phyloP scores from a whole-genome alignment of 352 stramenopile genomes.

The Pythium inflatum region DNA sequence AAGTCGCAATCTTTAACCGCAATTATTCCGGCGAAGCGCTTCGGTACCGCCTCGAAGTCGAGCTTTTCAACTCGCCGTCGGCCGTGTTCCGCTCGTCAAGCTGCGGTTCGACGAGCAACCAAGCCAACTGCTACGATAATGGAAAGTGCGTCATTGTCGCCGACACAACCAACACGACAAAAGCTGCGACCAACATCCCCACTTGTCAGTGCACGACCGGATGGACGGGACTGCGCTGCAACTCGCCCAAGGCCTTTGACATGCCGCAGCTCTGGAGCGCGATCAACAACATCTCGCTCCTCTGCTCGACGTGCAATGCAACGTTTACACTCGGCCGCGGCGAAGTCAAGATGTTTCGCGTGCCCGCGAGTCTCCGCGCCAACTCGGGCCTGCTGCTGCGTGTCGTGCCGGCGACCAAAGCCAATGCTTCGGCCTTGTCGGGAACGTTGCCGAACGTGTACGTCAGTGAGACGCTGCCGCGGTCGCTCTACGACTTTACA shows the following conservation, averaged over 20 bases:
- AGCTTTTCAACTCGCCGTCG: conserved; percentile 36
- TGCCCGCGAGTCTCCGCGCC: conserved; percentile 59
- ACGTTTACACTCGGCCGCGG: conserved; percentile 52
- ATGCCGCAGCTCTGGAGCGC: conserved; percentile 61
- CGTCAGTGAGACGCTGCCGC: conserved; percentile 67
- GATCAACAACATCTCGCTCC: conserved; percentile 49
- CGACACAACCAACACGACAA: not conserved
- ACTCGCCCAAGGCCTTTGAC: conserved; percentile 60
- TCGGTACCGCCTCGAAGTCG: conserved; percentile 49
- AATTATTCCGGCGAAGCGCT: conserved; percentile 51
- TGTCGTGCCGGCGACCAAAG: conserved; percentile 3
- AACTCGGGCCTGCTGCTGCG: conserved; percentile 49
- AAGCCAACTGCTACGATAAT: conserved; percentile 51
- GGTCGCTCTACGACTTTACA: conserved; percentile 79
- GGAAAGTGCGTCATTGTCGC: conserved; percentile 53
- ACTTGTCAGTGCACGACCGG: conserved; percentile 61
- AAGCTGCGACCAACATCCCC: conserved; percentile 15
- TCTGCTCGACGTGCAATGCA: conserved; percentile 57
- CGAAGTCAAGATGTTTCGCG: conserved; percentile 65
- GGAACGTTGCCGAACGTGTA: conserved; percentile 57
- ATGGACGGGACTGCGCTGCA: conserved; percentile 66
- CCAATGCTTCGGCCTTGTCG: conserved; percentile 9
- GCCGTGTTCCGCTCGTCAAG: conserved; percentile 31
- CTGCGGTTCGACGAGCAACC: conserved; percentile 30
- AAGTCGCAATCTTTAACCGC: conserved; percentile 72